Base-by-base conservation (phyloP, 129 eudicot species). In the Arctium lappa region DNA sequence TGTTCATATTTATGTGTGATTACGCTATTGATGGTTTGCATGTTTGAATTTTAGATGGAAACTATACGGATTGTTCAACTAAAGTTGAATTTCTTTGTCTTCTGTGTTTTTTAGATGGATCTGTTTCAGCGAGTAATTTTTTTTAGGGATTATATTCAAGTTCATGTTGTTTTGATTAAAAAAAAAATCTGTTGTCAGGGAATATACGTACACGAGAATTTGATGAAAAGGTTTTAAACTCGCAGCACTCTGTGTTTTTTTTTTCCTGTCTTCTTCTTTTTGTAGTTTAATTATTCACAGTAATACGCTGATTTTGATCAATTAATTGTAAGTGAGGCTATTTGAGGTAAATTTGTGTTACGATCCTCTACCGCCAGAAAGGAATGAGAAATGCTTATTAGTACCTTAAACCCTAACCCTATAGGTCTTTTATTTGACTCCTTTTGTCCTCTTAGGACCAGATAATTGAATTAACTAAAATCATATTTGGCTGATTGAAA, bases 371-470 rank as follows among this genome's bases (percentile, higher is more conserved):
- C 22, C 69, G 32, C 11, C 40, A 73, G 12, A 56, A 73, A 73
- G 78, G 72, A 56, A 29, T 81, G 29, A 29, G 22, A 81, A 63
- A 62, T n/a, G 8, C 73, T 22, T 44, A 69, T n/a, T 7, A 0
- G 12, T 9, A 22, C 46, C 44, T 69, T 44, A 79, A 82, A 66
- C 81, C 85, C 76, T 82, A 75, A 76, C 53, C 29, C 77, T 18
- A 38, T 12, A 50, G 37, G 30, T 33, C n/a, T 53, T 48, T 29
- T 74, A 29, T 53, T 13, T 42, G 6, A 37, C 37, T 69, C 38
- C 10, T 78, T 18, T 42, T 42, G 50, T 6, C 50, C 12, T 3
- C 8, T 18, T 18, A 18, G 12, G 33, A 8, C 11, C 12, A 30
- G 42, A 42, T 68, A 2, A 38, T 63, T 38, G 5, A 4, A 36